Evolutionary conservation across 139 green algal species (phyloP).

Genomic region (Auxenochlorella protothecoides): DNA sequence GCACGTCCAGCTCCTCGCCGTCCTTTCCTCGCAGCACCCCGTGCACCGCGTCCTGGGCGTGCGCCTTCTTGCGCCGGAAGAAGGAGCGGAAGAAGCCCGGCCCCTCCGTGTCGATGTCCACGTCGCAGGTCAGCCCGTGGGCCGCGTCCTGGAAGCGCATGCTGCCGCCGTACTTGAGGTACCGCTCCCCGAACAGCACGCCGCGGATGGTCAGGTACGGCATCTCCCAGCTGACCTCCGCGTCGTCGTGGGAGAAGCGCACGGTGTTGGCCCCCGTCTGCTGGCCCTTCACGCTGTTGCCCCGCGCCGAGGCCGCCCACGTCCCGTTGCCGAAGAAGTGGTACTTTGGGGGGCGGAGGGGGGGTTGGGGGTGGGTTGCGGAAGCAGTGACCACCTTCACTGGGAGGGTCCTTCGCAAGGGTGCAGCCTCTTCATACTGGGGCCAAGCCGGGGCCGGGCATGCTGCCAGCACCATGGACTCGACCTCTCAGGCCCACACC

Average conservation of each 20-base stretch:
- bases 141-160: constrained; percentile 45
- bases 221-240: constrained; percentile 31
- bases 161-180: constrained; percentile 46
- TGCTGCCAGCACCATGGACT: too few relatives aligned
- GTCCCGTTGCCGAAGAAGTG: constrained; percentile 44
- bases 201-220: constrained; percentile 3
- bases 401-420: too few relatives aligned
- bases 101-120: constrained; percentile 33
- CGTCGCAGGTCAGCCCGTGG: constrained; percentile 32
- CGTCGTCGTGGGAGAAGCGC: constrained; percentile 31
- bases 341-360: constrained; percentile 9
- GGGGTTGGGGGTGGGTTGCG: too few relatives aligned
- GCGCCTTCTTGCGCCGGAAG: constrained; percentile 21
- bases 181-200: constrained; percentile 36
- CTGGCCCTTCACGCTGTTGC: constrained; percentile 41
- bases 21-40: not conserved
- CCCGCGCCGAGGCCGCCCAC: constrained; percentile 40
- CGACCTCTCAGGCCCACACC: too few relatives aligned
- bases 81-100: constrained; percentile 7
- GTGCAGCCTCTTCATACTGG: too few relatives aligned
- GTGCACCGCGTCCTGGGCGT: constrained; percentile 10
- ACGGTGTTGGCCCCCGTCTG: constrained; percentile 37
- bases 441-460: too few relatives aligned
- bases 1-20: constrained; percentile 27
- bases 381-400: too few relatives aligned